phyloP scores from a whole-genome alignment of 768 basidiomycete genomes.

The Hebeloma cylindrosporum region DNA sequence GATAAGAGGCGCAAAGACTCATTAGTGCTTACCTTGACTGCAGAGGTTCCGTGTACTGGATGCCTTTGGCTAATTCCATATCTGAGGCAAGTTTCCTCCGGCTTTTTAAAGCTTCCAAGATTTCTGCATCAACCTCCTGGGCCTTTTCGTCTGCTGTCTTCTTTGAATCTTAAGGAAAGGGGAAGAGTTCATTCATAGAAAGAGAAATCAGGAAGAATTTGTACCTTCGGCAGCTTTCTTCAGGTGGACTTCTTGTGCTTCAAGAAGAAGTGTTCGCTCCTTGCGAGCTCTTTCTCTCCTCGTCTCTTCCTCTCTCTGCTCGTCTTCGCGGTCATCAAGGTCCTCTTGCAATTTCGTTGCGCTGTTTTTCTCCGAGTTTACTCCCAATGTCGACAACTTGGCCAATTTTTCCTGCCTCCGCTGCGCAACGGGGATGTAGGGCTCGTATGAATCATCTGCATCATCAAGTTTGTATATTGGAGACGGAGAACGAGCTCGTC shows the following conservation, averaged over 20 bases:
- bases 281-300: conserved; percentile 73
- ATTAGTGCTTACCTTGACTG: conserved; percentile 62
- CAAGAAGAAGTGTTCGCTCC: conserved; percentile 85
- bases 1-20: background rate
- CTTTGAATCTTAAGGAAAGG: conserved; percentile 58
- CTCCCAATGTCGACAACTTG: conserved; percentile 64
- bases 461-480: conserved; percentile 63
- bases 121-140: conserved; percentile 87
- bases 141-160: conserved; percentile 87
- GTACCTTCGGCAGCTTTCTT: conserved; percentile 82
- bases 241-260: conserved; percentile 93
- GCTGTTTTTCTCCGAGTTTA: conserved; percentile 52
- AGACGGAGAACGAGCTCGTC: conserved; percentile 56
- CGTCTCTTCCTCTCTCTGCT: conserved; percentile 76
- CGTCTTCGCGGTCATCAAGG: conserved; percentile 69
- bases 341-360: conserved; percentile 56
- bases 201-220: conserved; percentile 14
- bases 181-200: conserved; percentile 3
- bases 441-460: conserved; percentile 67
- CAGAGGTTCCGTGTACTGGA: conserved; percentile 84
- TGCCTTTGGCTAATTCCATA: conserved; percentile 90
- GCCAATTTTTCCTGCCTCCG: conserved; percentile 79
- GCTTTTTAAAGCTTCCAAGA: conserved; percentile 88
- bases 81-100: conserved; percentile 91
- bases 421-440: conserved; percentile 86